Base-by-base conservation (phyloP, 139 green algal genomes). In the Chlorella sp. region DNA sequence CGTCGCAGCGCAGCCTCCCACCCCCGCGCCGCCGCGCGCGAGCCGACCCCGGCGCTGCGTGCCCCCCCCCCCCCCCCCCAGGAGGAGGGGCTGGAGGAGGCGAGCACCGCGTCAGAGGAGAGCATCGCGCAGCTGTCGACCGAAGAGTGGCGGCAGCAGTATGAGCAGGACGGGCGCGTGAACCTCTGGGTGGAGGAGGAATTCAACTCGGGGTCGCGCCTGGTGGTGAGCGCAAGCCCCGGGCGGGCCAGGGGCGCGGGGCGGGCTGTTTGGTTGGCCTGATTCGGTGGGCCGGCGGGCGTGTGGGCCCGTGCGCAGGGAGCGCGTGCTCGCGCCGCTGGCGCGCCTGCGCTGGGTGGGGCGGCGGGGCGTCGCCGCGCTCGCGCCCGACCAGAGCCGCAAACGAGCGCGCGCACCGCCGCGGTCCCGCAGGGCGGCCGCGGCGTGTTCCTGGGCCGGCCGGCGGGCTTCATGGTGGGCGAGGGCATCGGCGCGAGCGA, bases 101-200 rank as follows among this genome's bases (percentile, higher is more conserved):
- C 45, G 38, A 46, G 46, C 29, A 51, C 38, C 33, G 42, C 31
- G 29, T 51, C 67, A 19, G 33, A 83, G 48, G n/a, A n/a, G n/a
- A 90, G 83, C 66, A 95, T 95, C 41, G 38, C 78, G 79, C 87
- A 72, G 61, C 86, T 97, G 81, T 91, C 81, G 0, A 98, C 92
- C 17, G 88, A 82, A 1, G 89, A 97, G 75, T 97, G 93, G 94
- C 83, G 89, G 25, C 12, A 51, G 64, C 81, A 76, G 45, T 97
- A 94, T 71, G 94, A 97, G 68, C 79, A 78, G 50, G 90, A 95
- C 40, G 94, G 93, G 14, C 83, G 64, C 9, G 93, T 97, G 6
- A 90, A 97, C 84, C 77, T 98, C 42, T 98, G 89, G 84, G 68
- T 97, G 21, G 86, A 98, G 77, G 94, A 98, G n/a, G 91, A 98